Conservation (phyloP, 345 rosid species). For the Kernera saxatilis region DNA sequence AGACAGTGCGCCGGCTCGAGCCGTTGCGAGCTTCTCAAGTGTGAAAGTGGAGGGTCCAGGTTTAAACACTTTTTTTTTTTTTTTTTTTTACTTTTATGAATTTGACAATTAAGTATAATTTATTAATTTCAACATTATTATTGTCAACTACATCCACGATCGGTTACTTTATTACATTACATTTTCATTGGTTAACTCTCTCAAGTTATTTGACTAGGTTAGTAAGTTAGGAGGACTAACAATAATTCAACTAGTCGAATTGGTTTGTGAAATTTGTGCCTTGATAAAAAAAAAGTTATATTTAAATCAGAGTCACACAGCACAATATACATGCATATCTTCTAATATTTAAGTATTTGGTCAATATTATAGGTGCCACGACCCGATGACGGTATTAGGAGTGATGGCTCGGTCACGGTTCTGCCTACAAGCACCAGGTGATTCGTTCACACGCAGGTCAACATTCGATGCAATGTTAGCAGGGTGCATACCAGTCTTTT, state of each 20-base stretch:
- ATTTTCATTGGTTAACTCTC: not conserved
- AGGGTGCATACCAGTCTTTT: constrained; percentile 48
- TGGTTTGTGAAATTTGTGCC: no score
- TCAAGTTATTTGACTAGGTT: not conserved
- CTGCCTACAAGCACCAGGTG: constrained; percentile 45
- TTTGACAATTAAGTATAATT: not conserved
- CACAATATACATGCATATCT: not conserved
- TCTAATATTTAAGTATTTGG: not conserved
- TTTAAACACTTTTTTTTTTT: no score
- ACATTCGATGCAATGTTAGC: constrained; percentile 44
- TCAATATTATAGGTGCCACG: constrained; percentile 12
- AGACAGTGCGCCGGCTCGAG: constrained; percentile 36
- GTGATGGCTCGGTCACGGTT: constrained; percentile 11
- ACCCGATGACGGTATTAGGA: not conserved
- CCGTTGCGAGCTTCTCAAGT: constrained; percentile 41
- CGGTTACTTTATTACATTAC: not conserved
- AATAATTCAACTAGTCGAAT: no score
- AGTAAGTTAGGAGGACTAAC: no score
- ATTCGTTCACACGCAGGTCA: constrained; percentile 44
- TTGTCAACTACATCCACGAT: constrained; percentile 5
- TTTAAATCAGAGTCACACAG: no score
- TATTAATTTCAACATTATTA: not conserved
- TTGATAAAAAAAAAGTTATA: no score
- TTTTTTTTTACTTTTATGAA: not conserved
- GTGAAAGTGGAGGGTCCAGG: constrained; percentile 36